phyloP scores from a whole-genome alignment of 768 basidiomycete genomes.

The Artomyces pyxidatus region DNA sequence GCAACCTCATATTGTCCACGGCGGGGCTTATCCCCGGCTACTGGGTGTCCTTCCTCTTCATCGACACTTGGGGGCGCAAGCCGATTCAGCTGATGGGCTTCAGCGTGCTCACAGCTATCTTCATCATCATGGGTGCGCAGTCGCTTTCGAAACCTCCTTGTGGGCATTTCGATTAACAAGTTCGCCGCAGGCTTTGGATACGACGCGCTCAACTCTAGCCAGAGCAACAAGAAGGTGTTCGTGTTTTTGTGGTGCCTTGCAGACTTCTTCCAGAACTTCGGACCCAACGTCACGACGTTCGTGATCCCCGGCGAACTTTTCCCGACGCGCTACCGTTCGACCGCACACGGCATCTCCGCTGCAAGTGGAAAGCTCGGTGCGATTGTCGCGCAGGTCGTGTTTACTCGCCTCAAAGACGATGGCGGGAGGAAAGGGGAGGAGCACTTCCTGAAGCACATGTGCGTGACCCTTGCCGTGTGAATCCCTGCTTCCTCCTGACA shows the following conservation, averaged over 20 bases:
- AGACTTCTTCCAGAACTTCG: constrained; percentile 39
- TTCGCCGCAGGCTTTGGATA: constrained; percentile 23
- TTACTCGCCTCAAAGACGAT: constrained; percentile 8
- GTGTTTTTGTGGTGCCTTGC: constrained; percentile 32
- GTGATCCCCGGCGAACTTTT: constrained; percentile 37
- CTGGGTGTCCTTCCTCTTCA: constrained; percentile 52
- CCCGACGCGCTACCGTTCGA: constrained; percentile 37
- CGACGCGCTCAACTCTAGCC: constrained; percentile 20
- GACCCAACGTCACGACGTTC: constrained; percentile 36
- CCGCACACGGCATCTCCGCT: constrained; percentile 37
- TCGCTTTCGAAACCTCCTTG: neutral
- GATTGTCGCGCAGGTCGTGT: constrained; percentile 31
- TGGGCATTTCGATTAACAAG: neutral
- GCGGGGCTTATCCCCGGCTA: constrained; percentile 86
- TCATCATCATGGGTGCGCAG: constrained; percentile 57
- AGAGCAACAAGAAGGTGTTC: constrained; percentile 22
- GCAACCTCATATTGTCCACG: constrained; percentile 68
- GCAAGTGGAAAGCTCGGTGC: constrained; percentile 38
- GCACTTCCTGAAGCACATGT: neutral
- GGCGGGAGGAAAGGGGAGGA: neutral
- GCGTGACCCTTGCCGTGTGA: neutral
- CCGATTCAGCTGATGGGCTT: constrained; percentile 80
- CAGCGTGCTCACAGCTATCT: constrained; percentile 52
- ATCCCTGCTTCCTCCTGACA: neutral
- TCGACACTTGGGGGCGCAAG: constrained; percentile 77